phyloP scores from a whole-genome alignment of 305 asterid genomes.

The Plantago lanceolata region DNA sequence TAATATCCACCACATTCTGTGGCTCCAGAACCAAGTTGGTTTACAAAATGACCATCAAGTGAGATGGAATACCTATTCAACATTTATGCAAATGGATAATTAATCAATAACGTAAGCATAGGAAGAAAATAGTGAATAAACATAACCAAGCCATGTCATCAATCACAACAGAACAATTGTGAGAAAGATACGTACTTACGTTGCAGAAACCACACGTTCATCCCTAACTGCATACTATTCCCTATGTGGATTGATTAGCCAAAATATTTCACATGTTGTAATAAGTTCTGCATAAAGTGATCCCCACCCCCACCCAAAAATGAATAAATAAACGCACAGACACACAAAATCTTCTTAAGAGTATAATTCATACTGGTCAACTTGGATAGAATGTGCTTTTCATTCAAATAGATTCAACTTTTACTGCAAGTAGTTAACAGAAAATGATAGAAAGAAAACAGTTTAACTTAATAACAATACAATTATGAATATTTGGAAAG shows the following conservation, averaged over 20 bases:
- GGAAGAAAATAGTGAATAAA: constrained; percentile 9
- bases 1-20: constrained; percentile 68
- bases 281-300: background rate
- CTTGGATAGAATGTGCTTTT: too few relatives aligned
- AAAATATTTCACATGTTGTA: background rate
- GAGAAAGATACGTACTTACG: too few relatives aligned
- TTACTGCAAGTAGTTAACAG: too few relatives aligned
- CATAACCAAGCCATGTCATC: background rate
- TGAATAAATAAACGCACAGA: too few relatives aligned
- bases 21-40: constrained; percentile 57
- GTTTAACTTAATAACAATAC: too few relatives aligned
- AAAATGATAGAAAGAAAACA: too few relatives aligned
- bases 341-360: too few relatives aligned
- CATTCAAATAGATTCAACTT: too few relatives aligned
- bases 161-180: background rate
- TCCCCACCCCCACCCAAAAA: background rate
- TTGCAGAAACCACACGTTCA: background rate
- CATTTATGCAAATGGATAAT: constrained; percentile 13
- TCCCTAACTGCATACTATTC: background rate
- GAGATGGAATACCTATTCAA: constrained; percentile 72
- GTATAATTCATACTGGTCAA: too few relatives aligned
- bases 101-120: background rate
- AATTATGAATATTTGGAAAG: too few relatives aligned
- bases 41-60: constrained; percentile 49
- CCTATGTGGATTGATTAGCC: background rate